Conservation (phyloP, 2,329 filamentous ascomycete genomes). For the Simplicillium sp. region DNA sequence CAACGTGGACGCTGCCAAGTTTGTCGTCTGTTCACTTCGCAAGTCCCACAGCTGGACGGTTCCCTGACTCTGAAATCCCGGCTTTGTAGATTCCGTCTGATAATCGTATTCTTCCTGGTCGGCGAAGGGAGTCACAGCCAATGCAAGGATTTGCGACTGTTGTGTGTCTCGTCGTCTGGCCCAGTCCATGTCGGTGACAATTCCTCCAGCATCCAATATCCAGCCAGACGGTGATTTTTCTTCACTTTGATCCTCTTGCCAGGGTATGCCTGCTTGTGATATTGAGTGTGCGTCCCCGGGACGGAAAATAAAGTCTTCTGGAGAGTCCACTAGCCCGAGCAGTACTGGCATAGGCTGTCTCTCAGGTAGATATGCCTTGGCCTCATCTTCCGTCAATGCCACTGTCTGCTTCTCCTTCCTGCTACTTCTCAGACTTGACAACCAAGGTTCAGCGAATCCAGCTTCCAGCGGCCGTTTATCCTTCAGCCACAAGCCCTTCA, state of each 20-base stretch:
- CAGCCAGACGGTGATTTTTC: conserved; percentile 30
- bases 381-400: conserved; percentile 15
- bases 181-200: conserved; percentile 45
- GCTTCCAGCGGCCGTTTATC: conserved; percentile 18
- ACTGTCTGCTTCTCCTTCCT: conserved; percentile 21
- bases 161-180: conserved; percentile 25
- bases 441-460: conserved; percentile 20
- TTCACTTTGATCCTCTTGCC: conserved; percentile 14
- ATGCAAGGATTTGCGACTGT: conserved; percentile 37
- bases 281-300: conserved; percentile 15
- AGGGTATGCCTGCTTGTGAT: conserved; percentile 18
- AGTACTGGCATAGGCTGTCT: conserved; percentile 20
- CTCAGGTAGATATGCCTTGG: conserved; percentile 17
- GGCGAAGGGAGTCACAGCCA: conserved; percentile 39
- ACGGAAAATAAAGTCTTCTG: conserved; percentile 19
- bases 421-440: background rate
- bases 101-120: conserved; percentile 36
- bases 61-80: conserved; percentile 31
- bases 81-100: conserved; percentile 24
- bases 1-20: conserved; percentile 21
- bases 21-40: conserved; percentile 18
- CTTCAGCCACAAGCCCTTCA: conserved; percentile 29
- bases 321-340: conserved; percentile 19
- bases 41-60: conserved; percentile 45
- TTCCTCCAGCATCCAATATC: conserved; percentile 44